phyloP scores from a whole-genome alignment of 2,329 filamentous ascomycete genomes.

The Ophioceras dolichostomum region DNA sequence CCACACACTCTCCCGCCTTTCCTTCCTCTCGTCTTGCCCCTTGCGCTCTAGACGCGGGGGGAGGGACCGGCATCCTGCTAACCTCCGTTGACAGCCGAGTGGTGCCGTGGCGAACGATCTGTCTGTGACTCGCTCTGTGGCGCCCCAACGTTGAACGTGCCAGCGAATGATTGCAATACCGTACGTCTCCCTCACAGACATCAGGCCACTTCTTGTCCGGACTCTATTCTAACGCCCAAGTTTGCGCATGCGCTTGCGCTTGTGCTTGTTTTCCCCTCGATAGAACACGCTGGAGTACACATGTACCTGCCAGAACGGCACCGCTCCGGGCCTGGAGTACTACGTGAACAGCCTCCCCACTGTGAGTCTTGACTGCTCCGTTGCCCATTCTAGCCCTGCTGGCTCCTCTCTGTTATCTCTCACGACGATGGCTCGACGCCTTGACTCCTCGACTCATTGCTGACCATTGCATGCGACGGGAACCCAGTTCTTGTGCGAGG shows the following conservation, averaged over 20 bases:
- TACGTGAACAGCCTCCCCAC: slow-evolving; percentile 39
- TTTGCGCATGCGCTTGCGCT: slow-evolving; percentile 5
- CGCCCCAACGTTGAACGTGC: slow-evolving; percentile 12
- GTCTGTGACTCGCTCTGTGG: slow-evolving; percentile 36
- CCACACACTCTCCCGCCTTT: too few relatives aligned
- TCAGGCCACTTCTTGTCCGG: too few relatives aligned
- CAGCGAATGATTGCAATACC: slow-evolving; percentile 32
- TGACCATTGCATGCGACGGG: slow-evolving; percentile 2
- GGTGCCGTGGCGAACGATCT: slow-evolving; percentile 39
- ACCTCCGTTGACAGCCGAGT: slow-evolving; percentile 24
- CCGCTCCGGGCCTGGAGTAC: slow-evolving; percentile 37
- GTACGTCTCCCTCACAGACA: too few relatives aligned
- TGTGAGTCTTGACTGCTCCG: slow-evolving; percentile 14
- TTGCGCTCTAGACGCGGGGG: too few relatives aligned
- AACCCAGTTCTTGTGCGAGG: slow-evolving; percentile 35
- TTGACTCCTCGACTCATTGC: slow-evolving; percentile 4
- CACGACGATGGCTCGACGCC: too few relatives aligned
- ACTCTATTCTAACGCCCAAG: neutral
- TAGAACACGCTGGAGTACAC: slow-evolving; percentile 31
- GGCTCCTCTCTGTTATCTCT: neutral
- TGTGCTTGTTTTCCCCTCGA: too few relatives aligned
- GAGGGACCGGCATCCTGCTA: neutral
- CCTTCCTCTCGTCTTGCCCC: too few relatives aligned
- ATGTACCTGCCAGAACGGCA: slow-evolving; percentile 37
- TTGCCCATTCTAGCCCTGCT: too few relatives aligned